Evolutionary conservation across 2,329 filamentous ascomycete species (phyloP), one percentile per base, ranked within the genome.

Genomic region (Cordyceps pruinosa): DNA sequence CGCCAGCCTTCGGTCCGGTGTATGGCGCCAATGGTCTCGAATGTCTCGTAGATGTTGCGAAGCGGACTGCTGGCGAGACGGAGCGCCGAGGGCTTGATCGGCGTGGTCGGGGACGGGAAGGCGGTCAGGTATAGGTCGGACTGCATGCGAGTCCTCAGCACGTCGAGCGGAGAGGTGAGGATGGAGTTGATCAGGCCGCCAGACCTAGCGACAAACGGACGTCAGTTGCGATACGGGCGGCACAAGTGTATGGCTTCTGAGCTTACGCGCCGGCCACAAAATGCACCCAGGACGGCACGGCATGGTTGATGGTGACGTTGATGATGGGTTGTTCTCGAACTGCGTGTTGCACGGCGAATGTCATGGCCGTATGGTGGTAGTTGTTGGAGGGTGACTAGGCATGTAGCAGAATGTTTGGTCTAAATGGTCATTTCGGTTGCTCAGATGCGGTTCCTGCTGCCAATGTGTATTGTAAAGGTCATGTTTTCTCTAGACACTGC

Each of bases 71-170:
- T 83, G 15, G 84, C 69, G 5, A 89, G 82, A 48, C 84, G 83
- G 63, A 90, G 78, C 59, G 82, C 70, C 32, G 63, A 60, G 70
- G 77, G 64, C 72, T 79, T 66, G 66, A 82, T 62, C 73, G 81
- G 67, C 67, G 84, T 80, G 17, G 82, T 75, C 49, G 88, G 82
- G 9, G 83, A 80, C 17, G 81, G 80, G 46, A 96, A 80, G 71
- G 96, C 89, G 12, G 85, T 80, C 70, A 96, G 90, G 78, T 97
- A 96, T 70, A 95, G 95, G 68, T 96, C 91, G 66, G 90, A 95
- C 71, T 97, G 93, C 4, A 97, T 79, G 41, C 93, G 85, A 15
- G 93, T 97, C 72, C 95, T 96, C 52, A 97, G 81, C 35, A 97
- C 92, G 68, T 97, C 93, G 58, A 97, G 87, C 23, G 92, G 92